Base-by-base conservation (phyloP, 164 flowering plant species). In the Magnolia changhungtana region DNA sequence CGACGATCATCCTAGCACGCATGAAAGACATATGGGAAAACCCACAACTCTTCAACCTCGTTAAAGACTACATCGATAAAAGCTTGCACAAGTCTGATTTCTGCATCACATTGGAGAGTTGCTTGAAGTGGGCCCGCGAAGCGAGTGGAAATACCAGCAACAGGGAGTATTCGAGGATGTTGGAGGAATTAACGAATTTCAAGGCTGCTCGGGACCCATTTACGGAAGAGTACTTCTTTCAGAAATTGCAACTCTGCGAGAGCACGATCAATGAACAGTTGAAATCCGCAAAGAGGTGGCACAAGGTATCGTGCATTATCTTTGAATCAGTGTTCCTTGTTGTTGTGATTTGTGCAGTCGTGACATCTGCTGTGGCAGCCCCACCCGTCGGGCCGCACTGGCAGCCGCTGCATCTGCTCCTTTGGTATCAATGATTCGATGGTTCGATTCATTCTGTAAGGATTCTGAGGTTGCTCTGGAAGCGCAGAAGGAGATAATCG, bases 311-410 rank as follows among this genome's bases (percentile, higher is more conserved):
- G 0, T 83, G 86, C 78, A 84, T 90, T 6, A 84, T 95, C 7
- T 95, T 95, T 68, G 91, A 80, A 1, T 67, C 92, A 0, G 78
- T 88, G 6, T 89, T 93, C 78, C 90, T 87, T 1, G 79, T 91
- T 0, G 89, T 89, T 23, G 23, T 95, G 77, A 90, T 95, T 51
- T 90, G 90, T 77, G 90, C 97, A 0, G 91, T 92, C 24, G 98
- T 95, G 70, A 97, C 94, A 1, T 95, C 95, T 0, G 95, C 94
- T 13, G 75, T 95, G 50, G 81, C 95, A 2, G 97, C 94, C 8
- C 96, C 95, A 2, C 96, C 92, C 3, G 84, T 95, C 27, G 89
- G 1, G 82, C 94, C 0, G 97, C 97, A 37, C 10, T 95, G 75
- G 90, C 94, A 0, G 91, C 90, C 18, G 94, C 93, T 1, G 2